Base-by-base conservation (phyloP, 768 basidiomycete genomes). In the Psilocybe azurescens region DNA sequence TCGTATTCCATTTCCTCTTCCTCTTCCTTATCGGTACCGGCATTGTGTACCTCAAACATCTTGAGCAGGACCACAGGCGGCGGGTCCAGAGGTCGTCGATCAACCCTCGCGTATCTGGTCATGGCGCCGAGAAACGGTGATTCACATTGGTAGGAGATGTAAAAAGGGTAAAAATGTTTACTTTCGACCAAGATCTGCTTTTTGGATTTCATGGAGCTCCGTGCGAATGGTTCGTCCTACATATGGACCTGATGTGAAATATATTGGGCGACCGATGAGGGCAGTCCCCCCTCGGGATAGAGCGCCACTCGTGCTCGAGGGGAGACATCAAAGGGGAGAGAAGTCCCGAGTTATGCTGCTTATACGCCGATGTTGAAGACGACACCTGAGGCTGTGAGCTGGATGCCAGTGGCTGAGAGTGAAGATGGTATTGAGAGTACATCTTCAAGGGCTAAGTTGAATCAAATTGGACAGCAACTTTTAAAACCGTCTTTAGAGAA, bases 181-280 rank as follows among this genome's bases (percentile, higher is more conserved):
- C 88, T 90, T 90, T 74, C 89, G 77, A n/a, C 87, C 88, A 32
- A 89, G 76, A 66, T 88, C 79, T 5, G 89, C 87, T 61, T 87
- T 86, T 67, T 90, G 89, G 11, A 86, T 72, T 76, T 88, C 89
- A 58, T 76, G 67, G 30, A 86, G 76, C 71, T 85, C 80, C 68
- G 81, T 82, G 33, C 85, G 83, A 56, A 88, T 78, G 1, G 81
- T 84, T 39, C 77, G 79, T 28, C 88, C 89, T 49, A 81, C 75
- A 71, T 90, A 88, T 64, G 86, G 87, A 44, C 90, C 91, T 56
- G 77, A 75, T 16, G 73, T 73, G 67, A 87, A 91, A 61, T 76
- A 77, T 48, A 89, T 85, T 3, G 86, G 86, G 39, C 66, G 75
- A 56, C 83, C 83, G 64, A 85, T 79, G 61, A 74, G 67, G 67